Evolutionary conservation across 305 asterid species (phyloP).

Genomic region (Fraxinus floribunda): DNA sequence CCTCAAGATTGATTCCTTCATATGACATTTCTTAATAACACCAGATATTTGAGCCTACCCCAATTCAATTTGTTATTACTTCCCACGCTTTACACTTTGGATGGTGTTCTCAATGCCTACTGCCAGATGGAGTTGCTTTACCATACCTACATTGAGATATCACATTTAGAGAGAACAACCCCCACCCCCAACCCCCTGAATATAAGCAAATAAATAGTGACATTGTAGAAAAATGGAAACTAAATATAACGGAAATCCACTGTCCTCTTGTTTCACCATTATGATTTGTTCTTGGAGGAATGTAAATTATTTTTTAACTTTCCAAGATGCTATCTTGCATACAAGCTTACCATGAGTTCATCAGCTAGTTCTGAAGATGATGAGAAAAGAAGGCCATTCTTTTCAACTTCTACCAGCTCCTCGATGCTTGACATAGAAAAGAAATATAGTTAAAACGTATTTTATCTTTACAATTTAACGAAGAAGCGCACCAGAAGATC

Average conservation of each 20-base stretch:
- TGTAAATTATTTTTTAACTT: not conserved
- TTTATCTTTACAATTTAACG: slow-evolving; percentile 4
- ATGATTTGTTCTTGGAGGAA: not conserved
- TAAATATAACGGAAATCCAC: not conserved
- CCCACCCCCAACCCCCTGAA: not conserved
- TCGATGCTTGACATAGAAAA: slow-evolving; percentile 54
- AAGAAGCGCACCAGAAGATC: slow-evolving; percentile 16
- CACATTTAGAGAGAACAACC: not conserved
- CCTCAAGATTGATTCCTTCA: not conserved
- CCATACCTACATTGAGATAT: not conserved
- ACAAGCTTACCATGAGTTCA: slow-evolving; percentile 73
- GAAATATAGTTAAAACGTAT: slow-evolving; percentile 20
- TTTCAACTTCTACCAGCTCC: slow-evolving; percentile 84
- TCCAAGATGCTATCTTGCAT: not conserved
- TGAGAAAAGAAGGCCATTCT: slow-evolving; percentile 88
- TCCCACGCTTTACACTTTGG: not conserved
- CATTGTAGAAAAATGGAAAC: not conserved
- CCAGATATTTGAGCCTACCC: not conserved
- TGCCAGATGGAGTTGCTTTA: not conserved
- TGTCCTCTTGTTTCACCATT: not conserved
- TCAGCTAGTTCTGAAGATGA: slow-evolving; percentile 94
- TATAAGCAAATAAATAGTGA: not conserved
- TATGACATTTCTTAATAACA: not conserved
- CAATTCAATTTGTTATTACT: not conserved
- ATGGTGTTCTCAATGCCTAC: not conserved